Conservation (phyloP, 352 stramenopile genomes). For the Phytophthora podocarpi region DNA sequence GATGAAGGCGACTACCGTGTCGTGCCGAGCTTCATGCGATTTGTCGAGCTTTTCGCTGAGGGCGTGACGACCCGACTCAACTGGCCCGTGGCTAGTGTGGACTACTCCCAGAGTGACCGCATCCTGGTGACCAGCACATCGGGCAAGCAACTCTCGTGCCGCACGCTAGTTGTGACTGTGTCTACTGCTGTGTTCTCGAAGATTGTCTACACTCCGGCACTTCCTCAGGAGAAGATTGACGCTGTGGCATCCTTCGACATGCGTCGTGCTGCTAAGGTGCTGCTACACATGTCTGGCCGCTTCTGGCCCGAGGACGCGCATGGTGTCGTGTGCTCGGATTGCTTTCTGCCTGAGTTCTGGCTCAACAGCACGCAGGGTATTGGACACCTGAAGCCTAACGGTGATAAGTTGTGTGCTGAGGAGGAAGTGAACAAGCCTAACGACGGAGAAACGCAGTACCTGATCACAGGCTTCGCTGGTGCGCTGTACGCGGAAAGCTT, state of each 20-base stretch:
- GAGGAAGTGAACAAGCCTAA: slow-evolving; percentile 7
- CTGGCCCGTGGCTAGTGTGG: slow-evolving; percentile 61
- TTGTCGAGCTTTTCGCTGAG: slow-evolving; percentile 62
- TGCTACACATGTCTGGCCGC: slow-evolving; percentile 65
- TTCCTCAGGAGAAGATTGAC: slow-evolving; percentile 60
- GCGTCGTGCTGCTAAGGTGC: slow-evolving; percentile 75
- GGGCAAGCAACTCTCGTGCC: slow-evolving; percentile 64
- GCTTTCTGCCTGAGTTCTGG: slow-evolving; percentile 87
- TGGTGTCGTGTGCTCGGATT: slow-evolving; percentile 82
- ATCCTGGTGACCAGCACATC: slow-evolving; percentile 64
- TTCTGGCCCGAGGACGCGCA: slow-evolving; percentile 82
- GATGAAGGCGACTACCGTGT: slow-evolving; percentile 84
- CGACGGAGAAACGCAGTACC: slow-evolving; percentile 50
- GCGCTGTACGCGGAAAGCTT: slow-evolving; percentile 68
- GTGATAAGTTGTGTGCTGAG: slow-evolving; percentile 41
- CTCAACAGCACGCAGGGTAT: slow-evolving; percentile 76
- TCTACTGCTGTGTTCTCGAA: slow-evolving; percentile 79
- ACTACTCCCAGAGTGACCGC: slow-evolving; percentile 54
- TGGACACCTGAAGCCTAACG: slow-evolving; percentile 62
- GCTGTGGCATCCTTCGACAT: slow-evolving; percentile 76
- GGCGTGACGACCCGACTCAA: slow-evolving; percentile 56
- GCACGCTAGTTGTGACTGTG: slow-evolving; percentile 73
- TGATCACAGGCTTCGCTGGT: slow-evolving; percentile 80
- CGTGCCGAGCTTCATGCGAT: slow-evolving; percentile 67
- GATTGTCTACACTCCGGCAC: slow-evolving; percentile 65